phyloP scores from a whole-genome alignment of 2,329 filamentous ascomycete genomes.

The Dactylellina cionopaga region DNA sequence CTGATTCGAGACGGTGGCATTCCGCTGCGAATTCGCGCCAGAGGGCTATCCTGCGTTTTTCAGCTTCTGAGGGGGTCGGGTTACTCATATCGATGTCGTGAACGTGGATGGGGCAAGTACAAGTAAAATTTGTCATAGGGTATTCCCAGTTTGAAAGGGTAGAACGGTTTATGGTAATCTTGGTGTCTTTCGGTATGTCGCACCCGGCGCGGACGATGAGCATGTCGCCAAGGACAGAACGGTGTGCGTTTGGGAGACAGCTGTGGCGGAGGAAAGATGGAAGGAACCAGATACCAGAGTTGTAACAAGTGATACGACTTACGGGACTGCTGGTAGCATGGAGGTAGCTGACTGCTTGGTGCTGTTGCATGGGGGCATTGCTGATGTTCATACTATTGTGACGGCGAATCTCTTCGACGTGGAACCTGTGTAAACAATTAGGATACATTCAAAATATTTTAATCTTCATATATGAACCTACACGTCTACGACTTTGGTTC shows the following conservation, averaged over 20 bases:
- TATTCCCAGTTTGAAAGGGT: slow-evolving; percentile 42
- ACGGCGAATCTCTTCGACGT: slow-evolving; percentile 42
- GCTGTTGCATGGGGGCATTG: slow-evolving; percentile 18
- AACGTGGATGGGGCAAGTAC: slow-evolving; percentile 32
- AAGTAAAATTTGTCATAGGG: slow-evolving; percentile 21
- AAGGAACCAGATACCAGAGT: slow-evolving; percentile 39
- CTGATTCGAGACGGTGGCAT: slow-evolving; percentile 17
- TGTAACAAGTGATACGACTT: background rate
- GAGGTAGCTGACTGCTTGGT: slow-evolving; percentile 3
- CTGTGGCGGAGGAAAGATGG: slow-evolving; percentile 45
- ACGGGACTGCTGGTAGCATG: background rate
- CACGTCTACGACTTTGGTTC: slow-evolving; percentile 22
- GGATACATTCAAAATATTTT: too few species aligned
- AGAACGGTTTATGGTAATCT: slow-evolving; percentile 17
- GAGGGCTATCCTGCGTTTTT: background rate
- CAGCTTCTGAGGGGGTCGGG: background rate
- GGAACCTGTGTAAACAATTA: slow-evolving; percentile 14
- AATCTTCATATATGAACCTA: background rate
- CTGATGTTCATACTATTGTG: slow-evolving; percentile 15
- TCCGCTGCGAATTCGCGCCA: slow-evolving; percentile 25
- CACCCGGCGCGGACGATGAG: slow-evolving; percentile 34
- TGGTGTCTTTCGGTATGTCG: slow-evolving; percentile 40
- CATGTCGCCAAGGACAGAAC: slow-evolving; percentile 42
- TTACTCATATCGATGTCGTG: slow-evolving; percentile 9
- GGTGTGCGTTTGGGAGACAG: slow-evolving; percentile 41